phyloP scores from a whole-genome alignment of 2,329 filamentous ascomycete genomes.

The Coniochaeta ligniaria region DNA sequence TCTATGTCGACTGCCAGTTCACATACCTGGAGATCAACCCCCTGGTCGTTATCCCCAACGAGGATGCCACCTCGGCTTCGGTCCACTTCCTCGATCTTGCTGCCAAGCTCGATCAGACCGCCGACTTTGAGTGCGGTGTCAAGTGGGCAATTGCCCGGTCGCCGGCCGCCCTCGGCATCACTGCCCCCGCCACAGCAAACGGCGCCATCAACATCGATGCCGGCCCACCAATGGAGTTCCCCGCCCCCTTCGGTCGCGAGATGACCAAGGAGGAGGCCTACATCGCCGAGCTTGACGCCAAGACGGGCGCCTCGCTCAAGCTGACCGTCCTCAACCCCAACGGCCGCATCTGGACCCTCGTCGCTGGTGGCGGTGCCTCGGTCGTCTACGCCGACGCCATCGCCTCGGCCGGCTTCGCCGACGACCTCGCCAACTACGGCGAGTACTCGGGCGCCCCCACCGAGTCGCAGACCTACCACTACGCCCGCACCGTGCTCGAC shows the following conservation, averaged over 20 bases:
- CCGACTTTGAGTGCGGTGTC: conserved; percentile 97
- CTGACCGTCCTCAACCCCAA: conserved; percentile 88
- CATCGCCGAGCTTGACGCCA: conserved; percentile 96
- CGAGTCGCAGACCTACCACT: conserved; percentile 99
- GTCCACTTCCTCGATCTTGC: conserved; percentile 98
- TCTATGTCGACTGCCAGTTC: conserved; percentile 99
- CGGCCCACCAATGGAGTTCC: conserved; percentile 97
- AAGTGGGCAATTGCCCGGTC: conserved; percentile 98
- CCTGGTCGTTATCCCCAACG: conserved; percentile 94
- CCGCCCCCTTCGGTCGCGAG: conserved; percentile 96
- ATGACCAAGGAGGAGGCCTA: conserved; percentile 98
- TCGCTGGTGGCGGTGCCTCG: conserved; percentile 98
- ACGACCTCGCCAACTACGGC: conserved; percentile 98
- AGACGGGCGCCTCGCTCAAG: conserved; percentile 98
- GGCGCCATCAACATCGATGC: conserved; percentile 88
- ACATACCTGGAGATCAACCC: conserved; percentile 99
- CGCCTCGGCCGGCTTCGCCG: conserved; percentile 88
- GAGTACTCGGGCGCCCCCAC: conserved; percentile 99
- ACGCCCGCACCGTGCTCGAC: conserved; percentile 92
- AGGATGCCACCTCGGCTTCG: conserved; percentile 80
- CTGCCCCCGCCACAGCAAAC: conserved; percentile 52
- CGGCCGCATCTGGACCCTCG: conserved; percentile 95
- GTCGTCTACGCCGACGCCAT: conserved; percentile 99
- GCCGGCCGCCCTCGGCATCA: conserved; percentile 77
- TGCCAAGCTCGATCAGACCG: conserved; percentile 97